Percentiles rank a stretch among this genome's conserved stretches.
Evolutionary conservation across 345 rosid genomes (phyloP).

Genomic region (Sisymbrium altissimum): DNA sequence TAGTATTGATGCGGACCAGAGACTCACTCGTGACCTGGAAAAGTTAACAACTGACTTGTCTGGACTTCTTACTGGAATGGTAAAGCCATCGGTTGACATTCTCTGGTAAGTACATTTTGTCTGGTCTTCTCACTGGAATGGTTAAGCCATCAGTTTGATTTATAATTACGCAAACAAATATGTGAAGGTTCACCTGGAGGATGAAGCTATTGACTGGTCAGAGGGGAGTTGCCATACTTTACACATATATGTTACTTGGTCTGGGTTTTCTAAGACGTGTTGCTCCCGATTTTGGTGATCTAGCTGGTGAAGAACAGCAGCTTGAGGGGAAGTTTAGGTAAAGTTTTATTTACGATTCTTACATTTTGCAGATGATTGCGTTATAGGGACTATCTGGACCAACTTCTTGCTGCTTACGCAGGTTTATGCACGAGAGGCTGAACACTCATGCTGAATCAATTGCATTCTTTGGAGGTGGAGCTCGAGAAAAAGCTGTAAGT

Average conservation of each 20-base stretch:
- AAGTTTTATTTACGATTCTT: slow-evolving; percentile 2
- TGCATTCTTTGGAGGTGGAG: slow-evolving; percentile 99
- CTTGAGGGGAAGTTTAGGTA: slow-evolving; percentile 97
- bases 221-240: slow-evolving; percentile 92
- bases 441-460: slow-evolving; percentile 97
- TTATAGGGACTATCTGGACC: slow-evolving; percentile 6
- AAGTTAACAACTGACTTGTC: slow-evolving; percentile 82
- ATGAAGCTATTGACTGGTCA: slow-evolving; percentile 93
- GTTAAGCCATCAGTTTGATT: neutral
- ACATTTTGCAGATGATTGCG: slow-evolving; percentile 15
- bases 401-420: slow-evolving; percentile 28
- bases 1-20: slow-evolving; percentile 93
- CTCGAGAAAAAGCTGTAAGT: slow-evolving; percentile 96
- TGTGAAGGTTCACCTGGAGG: slow-evolving; percentile 95
- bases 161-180: neutral
- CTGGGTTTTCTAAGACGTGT: slow-evolving; percentile 84
- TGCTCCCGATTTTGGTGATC: slow-evolving; percentile 94
- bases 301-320: slow-evolving; percentile 78
- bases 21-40: slow-evolving; percentile 91
- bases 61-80: slow-evolving; percentile 96
- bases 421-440: slow-evolving; percentile 99
- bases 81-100: slow-evolving; percentile 95
- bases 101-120: slow-evolving; percentile 60
- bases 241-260: slow-evolving; percentile 92
- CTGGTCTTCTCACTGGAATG: neutral